Base-by-base conservation (phyloP, 2,329 filamentous ascomycete genomes). In the Didymellaceae sp. region DNA sequence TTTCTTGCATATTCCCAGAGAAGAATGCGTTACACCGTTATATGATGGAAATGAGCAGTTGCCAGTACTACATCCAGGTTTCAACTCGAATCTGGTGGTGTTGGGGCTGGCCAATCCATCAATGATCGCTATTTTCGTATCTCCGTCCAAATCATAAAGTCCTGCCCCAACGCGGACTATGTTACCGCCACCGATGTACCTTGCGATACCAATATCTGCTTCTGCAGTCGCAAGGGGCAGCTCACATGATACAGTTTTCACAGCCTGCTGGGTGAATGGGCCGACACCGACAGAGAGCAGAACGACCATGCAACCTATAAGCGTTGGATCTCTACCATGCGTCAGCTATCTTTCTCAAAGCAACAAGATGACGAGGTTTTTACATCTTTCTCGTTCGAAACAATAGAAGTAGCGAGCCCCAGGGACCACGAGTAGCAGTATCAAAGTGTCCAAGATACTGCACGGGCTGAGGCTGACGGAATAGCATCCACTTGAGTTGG, bases 401-500 rank as follows among this genome's bases (percentile, higher is more conserved):
- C 1, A 21, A 13, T 6, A 45, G 32, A 11, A 35, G 17, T 11
- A 45, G n/a, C 2, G 42, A 37, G 16, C 22, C 31, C 13, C 22
- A 25, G 21, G 42, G 42, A 11, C 42, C 32, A 13, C 21, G 14
- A 7, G 16, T 13, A 9, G 32, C 21, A 9, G 25, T 16, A 9
- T 45, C 42, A 14, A 30, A 45, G 13, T 37, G n/a, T 11, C 9
- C 42, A 9, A 45, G 22, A 17, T 45, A 32, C 25, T 20, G 31
- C 11, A 45, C 14, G 5, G 32, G 25, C 6, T 16, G 21, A 3
- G 31, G 14, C 8, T 31, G 42, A 14, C 32, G 42, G 10, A 18
- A 37, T 32, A 32, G 34, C 11, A 37, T 17, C 42, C 42, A 45
- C 18, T 45, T 45, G 6, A 25, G n/a, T 14, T 45, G 42, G 17